These are phyloP conservation scores for Citropsis articulata DNA, from an alignment of 345 rosid genomes.

Conservation along the genomic window DNA sequence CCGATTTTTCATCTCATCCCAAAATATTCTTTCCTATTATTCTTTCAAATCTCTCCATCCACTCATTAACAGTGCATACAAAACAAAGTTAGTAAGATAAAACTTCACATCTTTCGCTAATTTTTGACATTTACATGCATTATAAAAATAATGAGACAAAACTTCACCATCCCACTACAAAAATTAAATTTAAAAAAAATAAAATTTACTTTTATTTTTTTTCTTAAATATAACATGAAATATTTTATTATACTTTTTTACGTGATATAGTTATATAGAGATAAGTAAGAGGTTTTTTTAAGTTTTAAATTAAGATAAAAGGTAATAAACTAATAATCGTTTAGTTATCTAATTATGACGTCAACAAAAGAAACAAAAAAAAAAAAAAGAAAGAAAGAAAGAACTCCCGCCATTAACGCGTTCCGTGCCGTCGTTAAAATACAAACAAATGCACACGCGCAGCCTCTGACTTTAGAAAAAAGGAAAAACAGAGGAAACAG, in stretches of 20 bases:
- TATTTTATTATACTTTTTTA: background rate
- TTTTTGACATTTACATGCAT: background rate
- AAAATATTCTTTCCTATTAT: too few relatives aligned
- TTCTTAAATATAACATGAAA: background rate
- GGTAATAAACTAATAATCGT: background rate
- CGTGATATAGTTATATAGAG: background rate
- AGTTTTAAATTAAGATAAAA: background rate
- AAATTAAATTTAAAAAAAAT: too few relatives aligned
- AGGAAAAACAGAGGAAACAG: background rate
- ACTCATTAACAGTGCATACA: too few relatives aligned
- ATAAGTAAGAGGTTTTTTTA: too few relatives aligned
- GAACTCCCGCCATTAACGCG: constrained; percentile 27
- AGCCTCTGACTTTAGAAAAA: background rate
- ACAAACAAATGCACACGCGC: background rate
- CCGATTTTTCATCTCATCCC: too few relatives aligned
- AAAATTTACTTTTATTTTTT: background rate
- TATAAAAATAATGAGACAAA: background rate
- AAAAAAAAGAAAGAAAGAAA: too few relatives aligned
- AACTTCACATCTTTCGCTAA: background rate
- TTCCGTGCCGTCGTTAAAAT: background rate
- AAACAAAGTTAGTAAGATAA: background rate
- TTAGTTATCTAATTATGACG: background rate
- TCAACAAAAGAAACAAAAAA: background rate
- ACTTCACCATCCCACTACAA: background rate
- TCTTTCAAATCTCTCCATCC: too few relatives aligned